Conservation (phyloP, 805 yeast species). For the Grigorovia humatica region DNA sequence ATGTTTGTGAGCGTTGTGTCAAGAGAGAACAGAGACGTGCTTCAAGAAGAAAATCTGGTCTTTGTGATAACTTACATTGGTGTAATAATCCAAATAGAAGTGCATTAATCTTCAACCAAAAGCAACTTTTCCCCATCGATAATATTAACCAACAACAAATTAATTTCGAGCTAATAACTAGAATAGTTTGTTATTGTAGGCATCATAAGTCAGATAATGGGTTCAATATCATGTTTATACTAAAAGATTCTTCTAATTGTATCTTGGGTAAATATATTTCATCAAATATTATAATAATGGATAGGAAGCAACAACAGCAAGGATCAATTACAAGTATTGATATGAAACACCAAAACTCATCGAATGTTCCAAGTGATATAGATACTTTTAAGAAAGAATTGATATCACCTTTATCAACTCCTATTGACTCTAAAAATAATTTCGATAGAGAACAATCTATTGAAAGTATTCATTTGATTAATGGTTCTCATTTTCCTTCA, state of each 20-base stretch:
- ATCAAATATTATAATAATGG: slow-evolving; percentile 81
- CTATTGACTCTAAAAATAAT: not conserved
- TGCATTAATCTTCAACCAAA: slow-evolving; percentile 84
- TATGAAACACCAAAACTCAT: too few species aligned
- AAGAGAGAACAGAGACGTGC: slow-evolving; percentile 92
- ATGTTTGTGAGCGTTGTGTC: slow-evolving; percentile 80
- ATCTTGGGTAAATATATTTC: slow-evolving; percentile 67
- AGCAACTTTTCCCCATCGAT: slow-evolving; percentile 80
- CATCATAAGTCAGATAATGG: slow-evolving; percentile 89
- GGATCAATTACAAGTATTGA: too few species aligned
- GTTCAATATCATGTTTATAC: slow-evolving; percentile 58
- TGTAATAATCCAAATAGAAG: slow-evolving; percentile 62
- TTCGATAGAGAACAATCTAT: not conserved
- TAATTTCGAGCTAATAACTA: slow-evolving; percentile 43
- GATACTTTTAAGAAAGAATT: not conserved
- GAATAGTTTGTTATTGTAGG: slow-evolving; percentile 92
- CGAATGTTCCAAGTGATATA: not conserved
- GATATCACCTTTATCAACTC: not conserved
- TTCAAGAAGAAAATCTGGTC: slow-evolving; percentile 78
- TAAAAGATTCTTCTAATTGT: slow-evolving; percentile 50
- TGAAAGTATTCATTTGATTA: not conserved
- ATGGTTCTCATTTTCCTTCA: slow-evolving; percentile 31
- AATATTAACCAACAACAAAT: slow-evolving; percentile 33
- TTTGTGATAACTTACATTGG: slow-evolving; percentile 68
- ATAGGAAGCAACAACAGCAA: slow-evolving; percentile 45